These are phyloP conservation scores for Hypoxylon sp. DNA, from an alignment of 2,329 filamentous ascomycete genomes.

Conservation along the genomic window DNA sequence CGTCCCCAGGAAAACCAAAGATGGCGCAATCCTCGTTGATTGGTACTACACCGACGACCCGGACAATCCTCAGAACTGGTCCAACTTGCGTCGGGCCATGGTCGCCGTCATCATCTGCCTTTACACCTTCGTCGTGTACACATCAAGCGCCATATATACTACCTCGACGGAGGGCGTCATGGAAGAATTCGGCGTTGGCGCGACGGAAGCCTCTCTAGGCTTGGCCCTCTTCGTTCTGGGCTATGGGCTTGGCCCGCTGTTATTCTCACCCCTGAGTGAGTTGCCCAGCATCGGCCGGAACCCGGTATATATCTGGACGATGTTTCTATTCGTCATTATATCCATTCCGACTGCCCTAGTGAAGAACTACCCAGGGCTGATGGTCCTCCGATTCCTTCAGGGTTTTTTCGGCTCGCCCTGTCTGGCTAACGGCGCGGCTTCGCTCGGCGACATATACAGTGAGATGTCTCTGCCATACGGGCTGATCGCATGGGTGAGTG, in stretches of 20 bases:
- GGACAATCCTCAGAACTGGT: conserved; percentile 69
- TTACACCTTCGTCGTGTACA: conserved; percentile 72
- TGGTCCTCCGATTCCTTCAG: conserved; percentile 73
- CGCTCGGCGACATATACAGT: conserved; percentile 66
- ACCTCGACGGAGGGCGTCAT: conserved; percentile 61
- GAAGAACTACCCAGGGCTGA: conserved; percentile 71
- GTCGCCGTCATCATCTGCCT: conserved; percentile 62
- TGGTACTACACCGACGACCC: conserved; percentile 64
- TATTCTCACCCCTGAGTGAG: conserved; percentile 76
- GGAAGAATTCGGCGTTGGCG: conserved; percentile 64
- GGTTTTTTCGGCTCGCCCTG: conserved; percentile 76
- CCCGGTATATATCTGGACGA: conserved; percentile 74
- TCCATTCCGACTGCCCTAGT: conserved; percentile 73
- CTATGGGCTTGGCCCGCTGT: conserved; percentile 72
- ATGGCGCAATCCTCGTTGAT: conserved; percentile 48
- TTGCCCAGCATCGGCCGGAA: conserved; percentile 76
- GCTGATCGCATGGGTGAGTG: conserved; percentile 69
- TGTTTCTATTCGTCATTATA: conserved; percentile 76
- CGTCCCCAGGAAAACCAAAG: conserved; percentile 48
- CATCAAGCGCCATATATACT: conserved; percentile 65
- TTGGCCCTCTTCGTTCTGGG: conserved; percentile 74
- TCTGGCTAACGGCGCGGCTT: conserved; percentile 69
- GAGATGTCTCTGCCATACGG: conserved; percentile 68
- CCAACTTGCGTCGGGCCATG: conserved; percentile 56
- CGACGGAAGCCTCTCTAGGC: conserved; percentile 66